Evolutionary conservation across 495 filamentous ascomycete genomes (phyloP).

Genomic region (Xylaria castorea): DNA sequence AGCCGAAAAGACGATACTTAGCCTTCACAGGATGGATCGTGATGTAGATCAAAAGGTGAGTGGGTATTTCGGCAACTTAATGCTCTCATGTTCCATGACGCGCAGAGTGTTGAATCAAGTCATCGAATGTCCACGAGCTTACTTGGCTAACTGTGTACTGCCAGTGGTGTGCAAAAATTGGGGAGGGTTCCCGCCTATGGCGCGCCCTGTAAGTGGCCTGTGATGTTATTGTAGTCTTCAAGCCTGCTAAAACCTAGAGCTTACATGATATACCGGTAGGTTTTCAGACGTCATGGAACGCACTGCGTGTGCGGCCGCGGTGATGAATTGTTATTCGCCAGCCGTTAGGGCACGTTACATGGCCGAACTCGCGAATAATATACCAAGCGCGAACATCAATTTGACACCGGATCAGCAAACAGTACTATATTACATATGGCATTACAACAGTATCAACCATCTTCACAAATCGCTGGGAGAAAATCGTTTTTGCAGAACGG

Average conservation of each 20-base stretch:
- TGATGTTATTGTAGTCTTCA: neutral
- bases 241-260: neutral
- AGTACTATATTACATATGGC: slow-evolving; percentile 27
- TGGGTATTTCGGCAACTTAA: neutral
- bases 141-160: slow-evolving; percentile 3
- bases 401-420: too few relatives aligned
- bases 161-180: slow-evolving; percentile 1
- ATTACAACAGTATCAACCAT: slow-evolving; percentile 12
- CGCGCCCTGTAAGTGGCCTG: slow-evolving; percentile 13
- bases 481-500: neutral
- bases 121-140: neutral
- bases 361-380: neutral
- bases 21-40: slow-evolving; percentile 32
- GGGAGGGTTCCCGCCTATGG: neutral
- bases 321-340: neutral
- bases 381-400: neutral
- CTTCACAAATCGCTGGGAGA: slow-evolving; percentile 4
- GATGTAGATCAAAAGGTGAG: neutral
- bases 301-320: neutral
- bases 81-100: neutral
- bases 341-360: neutral
- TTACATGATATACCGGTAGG: neutral
- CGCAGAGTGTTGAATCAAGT: neutral
- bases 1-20: slow-evolving; percentile 22
- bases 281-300: neutral